A percentile compares a stretch with the other conserved stretches of the same genome.
Conservation (phyloP, 73 alveolate species). For the Stentor coeruleus region DNA sequence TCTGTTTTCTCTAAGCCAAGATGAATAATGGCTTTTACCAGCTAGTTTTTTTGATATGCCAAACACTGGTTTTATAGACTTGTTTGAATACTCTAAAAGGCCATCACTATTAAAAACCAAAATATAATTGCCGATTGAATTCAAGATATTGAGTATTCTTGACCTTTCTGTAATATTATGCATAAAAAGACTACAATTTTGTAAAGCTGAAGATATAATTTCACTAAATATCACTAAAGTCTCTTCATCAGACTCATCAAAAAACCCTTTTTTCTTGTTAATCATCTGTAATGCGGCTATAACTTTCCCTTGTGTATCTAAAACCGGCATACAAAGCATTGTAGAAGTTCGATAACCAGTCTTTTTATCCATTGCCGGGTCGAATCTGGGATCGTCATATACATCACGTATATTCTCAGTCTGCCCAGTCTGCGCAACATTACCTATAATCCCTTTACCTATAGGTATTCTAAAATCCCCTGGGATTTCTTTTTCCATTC, state of each 20-base stretch:
- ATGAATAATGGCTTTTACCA: not conserved
- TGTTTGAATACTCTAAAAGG: not conserved
- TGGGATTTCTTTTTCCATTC: conserved; percentile 44
- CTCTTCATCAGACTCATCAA: conserved; percentile 58
- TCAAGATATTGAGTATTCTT: not conserved
- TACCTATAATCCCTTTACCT: conserved; percentile 56
- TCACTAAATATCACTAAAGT: conserved; percentile 32
- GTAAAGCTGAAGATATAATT: not conserved
- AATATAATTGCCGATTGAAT: not conserved
- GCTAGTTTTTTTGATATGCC: not conserved
- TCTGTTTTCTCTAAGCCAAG: not conserved
- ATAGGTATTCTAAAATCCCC: conserved; percentile 44
- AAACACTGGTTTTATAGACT: not conserved
- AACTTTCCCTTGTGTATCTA: conserved; percentile 56
- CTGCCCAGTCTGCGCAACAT: conserved; percentile 42
- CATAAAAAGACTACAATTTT: not conserved
- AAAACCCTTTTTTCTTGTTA: conserved; percentile 48
- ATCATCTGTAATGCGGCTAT: conserved; percentile 72
- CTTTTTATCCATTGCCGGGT: conserved; percentile 51
- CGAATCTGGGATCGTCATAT: conserved; percentile 65
- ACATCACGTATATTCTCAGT: conserved; percentile 70
- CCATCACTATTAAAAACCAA: not conserved
- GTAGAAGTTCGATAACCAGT: conserved; percentile 63
- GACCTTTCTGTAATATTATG: not conserved
- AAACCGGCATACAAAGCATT: conserved; percentile 69